Evolutionary conservation across 2,329 filamentous ascomycete genomes (phyloP).

Genomic region (Escovopsis sp.): DNA sequence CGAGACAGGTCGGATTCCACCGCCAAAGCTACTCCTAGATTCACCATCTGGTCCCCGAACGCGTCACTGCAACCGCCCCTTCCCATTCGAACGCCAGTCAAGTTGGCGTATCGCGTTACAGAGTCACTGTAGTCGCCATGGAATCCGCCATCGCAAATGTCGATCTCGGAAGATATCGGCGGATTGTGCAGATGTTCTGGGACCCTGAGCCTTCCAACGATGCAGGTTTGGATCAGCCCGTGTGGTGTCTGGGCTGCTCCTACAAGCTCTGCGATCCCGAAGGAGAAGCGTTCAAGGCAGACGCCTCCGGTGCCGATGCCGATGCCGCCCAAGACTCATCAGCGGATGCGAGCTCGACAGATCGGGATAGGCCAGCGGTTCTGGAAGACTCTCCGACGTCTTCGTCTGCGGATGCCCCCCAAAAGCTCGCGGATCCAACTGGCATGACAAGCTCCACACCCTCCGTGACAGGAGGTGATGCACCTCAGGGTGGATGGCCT

Average conservation of each 20-base stretch:
- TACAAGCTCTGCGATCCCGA: slow-evolving; percentile 28
- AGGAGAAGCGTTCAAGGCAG: slow-evolving; percentile 3
- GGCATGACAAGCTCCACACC: slow-evolving; percentile 37
- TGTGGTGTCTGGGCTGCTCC: slow-evolving; percentile 64
- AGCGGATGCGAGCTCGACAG: neutral
- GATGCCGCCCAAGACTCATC: slow-evolving; percentile 7
- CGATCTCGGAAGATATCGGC: slow-evolving; percentile 62
- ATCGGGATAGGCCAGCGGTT: slow-evolving; percentile 1
- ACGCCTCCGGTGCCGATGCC: slow-evolving; percentile 12
- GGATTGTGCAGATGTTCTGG: slow-evolving; percentile 83
- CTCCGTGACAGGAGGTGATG: slow-evolving; percentile 33
- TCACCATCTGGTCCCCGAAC: neutral
- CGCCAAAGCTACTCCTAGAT: neutral
- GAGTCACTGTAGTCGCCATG: slow-evolving; percentile 12
- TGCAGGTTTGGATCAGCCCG: slow-evolving; percentile 46
- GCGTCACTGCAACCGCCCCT: neutral
- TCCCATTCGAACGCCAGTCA: neutral
- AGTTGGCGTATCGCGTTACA: neutral
- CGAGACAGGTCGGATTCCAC: neutral
- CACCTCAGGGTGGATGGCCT: slow-evolving; percentile 56
- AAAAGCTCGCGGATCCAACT: slow-evolving; percentile 32
- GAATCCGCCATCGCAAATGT: slow-evolving; percentile 36
- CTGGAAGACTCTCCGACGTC: slow-evolving; percentile 8
- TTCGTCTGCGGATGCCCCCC: slow-evolving; percentile 18
- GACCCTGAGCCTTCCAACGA: slow-evolving; percentile 81